Evolutionary conservation across 306 rosid species (phyloP), one percentile per base, ranked within the genome.

Genomic region (Cercis canadensis): DNA sequence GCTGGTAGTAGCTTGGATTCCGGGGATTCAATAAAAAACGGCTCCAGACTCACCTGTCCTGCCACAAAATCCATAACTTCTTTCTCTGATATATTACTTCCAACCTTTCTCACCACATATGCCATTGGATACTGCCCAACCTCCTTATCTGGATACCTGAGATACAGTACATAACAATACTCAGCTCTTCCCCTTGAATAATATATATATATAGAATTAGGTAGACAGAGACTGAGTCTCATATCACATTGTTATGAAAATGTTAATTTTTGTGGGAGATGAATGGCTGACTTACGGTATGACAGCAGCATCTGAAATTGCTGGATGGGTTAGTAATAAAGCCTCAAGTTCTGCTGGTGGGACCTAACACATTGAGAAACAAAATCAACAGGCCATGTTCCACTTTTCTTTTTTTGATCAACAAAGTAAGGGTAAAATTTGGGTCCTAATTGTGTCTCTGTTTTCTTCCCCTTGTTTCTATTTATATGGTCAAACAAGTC

Each of bases 331-430:
- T 4, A 89, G 89, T 40, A 94, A 65, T 66, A 90, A 72, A 24
- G 98, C 92, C 83, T 94, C 98, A 31, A 94, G 83, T 81, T 94
- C 98, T 2, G 98, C 98, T 7, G 98, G 98, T 24, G 98, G 89
- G 0, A 93, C 97, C 97, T 90, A 64, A 21, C 19, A 65, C 31
- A 75, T 13, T 31, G 60, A 31, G 45, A 62, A 29, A 44, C 11
- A 76, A 62, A 11, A 55, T 11, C 44, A 51, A 47, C 7, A 46
- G 5, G 7, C 45, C 16, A 31, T 31, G 24, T 14, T 31, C 56
- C 64, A 39, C 43, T 40, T 39, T 51, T 17, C 34, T 40, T 11
- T 61, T 51, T 4, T 51, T 19, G 8, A 19, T 34, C 7, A n/a
- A n/a, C n/a, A n/a, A n/a, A n/a, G n/a, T n/a, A n/a, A n/a, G n/a